Conservation (phyloP, 2,329 filamentous ascomycete species). For the Ceratocystis ficicola region DNA sequence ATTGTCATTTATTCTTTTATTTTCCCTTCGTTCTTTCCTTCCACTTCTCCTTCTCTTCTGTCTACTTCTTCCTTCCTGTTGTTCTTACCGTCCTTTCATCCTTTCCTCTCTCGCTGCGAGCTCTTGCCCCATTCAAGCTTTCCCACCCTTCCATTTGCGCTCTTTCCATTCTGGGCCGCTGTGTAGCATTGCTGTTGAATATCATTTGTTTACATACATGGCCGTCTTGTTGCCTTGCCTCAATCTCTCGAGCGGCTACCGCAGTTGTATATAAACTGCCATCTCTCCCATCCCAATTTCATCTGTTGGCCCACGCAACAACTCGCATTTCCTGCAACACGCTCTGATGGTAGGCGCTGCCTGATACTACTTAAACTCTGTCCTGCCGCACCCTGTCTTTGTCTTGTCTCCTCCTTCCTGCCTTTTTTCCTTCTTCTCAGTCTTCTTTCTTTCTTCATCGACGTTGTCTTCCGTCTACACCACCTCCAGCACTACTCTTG, state of each 20-base stretch:
- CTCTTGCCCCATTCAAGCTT: background rate
- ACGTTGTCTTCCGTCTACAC: background rate
- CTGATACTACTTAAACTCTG: conserved; percentile 1
- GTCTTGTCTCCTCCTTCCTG: background rate
- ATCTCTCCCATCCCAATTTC: background rate
- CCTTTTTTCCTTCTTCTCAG: background rate
- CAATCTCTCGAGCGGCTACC: background rate
- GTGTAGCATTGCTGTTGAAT: background rate
- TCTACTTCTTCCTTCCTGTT: background rate
- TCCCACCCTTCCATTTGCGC: background rate
- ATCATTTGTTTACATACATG: background rate
- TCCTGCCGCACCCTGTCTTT: background rate
- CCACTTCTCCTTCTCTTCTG: background rate
- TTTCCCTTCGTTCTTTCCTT: conserved; percentile 4
- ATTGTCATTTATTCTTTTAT: conserved; percentile 4
- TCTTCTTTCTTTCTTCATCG: background rate
- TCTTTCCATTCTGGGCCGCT: background rate
- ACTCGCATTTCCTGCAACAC: background rate
- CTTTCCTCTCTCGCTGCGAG: background rate
- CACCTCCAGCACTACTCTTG: background rate
- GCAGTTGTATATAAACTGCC: conserved; percentile 1
- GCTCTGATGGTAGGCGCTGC: background rate
- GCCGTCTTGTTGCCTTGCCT: background rate
- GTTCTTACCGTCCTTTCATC: background rate
- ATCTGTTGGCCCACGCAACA: background rate